A percentile compares a stretch with the other conserved stretches of the same genome.
These are phyloP conservation scores for Naganishia onofrii DNA, from an alignment of 768 basidiomycete species.

Conservation along the genomic window DNA sequence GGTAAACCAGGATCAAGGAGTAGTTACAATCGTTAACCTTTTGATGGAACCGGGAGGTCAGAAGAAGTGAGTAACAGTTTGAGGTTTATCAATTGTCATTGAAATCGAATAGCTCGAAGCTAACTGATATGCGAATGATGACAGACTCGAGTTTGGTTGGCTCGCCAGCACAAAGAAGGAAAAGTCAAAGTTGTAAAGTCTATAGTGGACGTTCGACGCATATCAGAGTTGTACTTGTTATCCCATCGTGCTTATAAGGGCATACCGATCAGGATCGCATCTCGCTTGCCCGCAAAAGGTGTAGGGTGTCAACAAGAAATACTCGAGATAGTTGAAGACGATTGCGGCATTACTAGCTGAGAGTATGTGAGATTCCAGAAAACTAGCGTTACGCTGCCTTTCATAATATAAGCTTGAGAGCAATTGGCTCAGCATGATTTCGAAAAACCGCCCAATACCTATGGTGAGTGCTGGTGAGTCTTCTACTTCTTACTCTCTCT, in stretches of 20 bases:
- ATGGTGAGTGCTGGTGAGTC: too few species aligned
- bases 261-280: too few species aligned
- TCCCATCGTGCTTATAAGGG: neutral
- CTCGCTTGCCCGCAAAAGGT: too few species aligned
- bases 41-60: slow-evolving; percentile 37
- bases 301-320: too few species aligned
- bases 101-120: neutral
- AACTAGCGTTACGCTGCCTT: too few species aligned
- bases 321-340: too few species aligned
- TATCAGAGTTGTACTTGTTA: neutral
- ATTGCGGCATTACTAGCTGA: too few species aligned
- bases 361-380: too few species aligned
- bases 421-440: too few species aligned
- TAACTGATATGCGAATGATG: neutral
- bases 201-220: neutral
- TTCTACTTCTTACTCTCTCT: too few species aligned
- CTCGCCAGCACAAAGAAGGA: slow-evolving; percentile 33
- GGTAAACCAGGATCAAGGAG: slow-evolving; percentile 7
- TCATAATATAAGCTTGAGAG: too few species aligned
- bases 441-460: too few species aligned
- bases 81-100: neutral
- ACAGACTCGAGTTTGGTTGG: slow-evolving; percentile 37
- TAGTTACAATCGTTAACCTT: slow-evolving; percentile 34
- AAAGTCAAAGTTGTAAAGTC: slow-evolving; percentile 35
- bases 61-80: slow-evolving; percentile 27